Evolutionary conservation across 306 rosid species (phyloP).

Genomic region (Trifolium fragiferum): DNA sequence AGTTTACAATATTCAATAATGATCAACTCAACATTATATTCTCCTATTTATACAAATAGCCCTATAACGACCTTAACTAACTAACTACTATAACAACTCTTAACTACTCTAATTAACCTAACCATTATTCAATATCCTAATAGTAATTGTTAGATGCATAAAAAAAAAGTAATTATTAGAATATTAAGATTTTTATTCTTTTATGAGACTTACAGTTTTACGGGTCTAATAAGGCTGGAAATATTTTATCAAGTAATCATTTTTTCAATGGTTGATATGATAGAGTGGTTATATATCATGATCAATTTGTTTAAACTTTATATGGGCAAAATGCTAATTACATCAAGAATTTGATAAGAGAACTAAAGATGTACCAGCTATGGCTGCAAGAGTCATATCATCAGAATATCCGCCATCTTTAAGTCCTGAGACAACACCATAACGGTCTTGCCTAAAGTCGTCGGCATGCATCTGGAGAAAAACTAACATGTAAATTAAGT

Average conservation of each 20-base stretch:
- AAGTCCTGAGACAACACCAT: conserved; percentile 86
- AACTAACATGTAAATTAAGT: conserved; percentile 43
- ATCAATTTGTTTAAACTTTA: conserved; percentile 20
- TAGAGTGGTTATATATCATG: conserved; percentile 8
- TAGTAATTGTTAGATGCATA: not conserved
- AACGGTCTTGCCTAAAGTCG: conserved; percentile 81
- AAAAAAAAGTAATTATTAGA: conserved; percentile 25
- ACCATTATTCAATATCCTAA: no score
- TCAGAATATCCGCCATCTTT: conserved; percentile 96
- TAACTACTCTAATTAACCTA: no score
- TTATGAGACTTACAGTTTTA: conserved; percentile 9
- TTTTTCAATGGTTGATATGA: conserved; percentile 8
- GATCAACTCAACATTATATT: no score
- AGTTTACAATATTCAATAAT: no score
- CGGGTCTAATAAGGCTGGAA: conserved; percentile 25
- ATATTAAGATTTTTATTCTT: conserved; percentile 24
- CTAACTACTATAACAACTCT: no score
- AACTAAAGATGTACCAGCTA: conserved; percentile 67
- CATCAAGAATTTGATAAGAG: conserved; percentile 10
- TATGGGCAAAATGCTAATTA: conserved; percentile 9
- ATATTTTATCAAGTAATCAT: not conserved
- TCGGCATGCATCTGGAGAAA: conserved; percentile 92
- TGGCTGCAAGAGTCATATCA: conserved; percentile 98
- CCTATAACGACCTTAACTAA: no score
- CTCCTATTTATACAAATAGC: no score